Conservation (phyloP, 306 rosid genomes). For the Malus asiatica region DNA sequence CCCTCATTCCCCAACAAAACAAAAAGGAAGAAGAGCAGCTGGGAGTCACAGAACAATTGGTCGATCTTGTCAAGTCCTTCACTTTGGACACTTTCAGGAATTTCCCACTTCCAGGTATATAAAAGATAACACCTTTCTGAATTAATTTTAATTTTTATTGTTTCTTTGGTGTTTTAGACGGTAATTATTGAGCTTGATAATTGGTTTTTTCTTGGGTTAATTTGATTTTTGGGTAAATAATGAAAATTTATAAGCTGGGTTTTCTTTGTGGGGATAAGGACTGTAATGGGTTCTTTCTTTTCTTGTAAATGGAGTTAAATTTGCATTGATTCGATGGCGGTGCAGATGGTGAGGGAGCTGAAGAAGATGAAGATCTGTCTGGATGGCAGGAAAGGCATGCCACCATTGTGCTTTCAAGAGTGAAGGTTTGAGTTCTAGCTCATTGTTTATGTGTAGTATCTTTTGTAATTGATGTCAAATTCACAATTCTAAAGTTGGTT, state of each 20-base stretch:
- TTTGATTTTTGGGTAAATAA: background rate
- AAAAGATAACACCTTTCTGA: background rate
- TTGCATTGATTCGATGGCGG: background rate
- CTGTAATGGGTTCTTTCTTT: background rate
- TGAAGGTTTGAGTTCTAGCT: slow-evolving; percentile 50
- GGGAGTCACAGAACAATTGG: slow-evolving; percentile 59
- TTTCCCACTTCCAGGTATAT: slow-evolving; percentile 62
- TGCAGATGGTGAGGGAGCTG: slow-evolving; percentile 48
- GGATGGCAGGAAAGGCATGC: slow-evolving; percentile 93
- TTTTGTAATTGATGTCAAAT: background rate
- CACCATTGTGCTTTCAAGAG: slow-evolving; percentile 61
- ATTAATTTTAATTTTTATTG: background rate
- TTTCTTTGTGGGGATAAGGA: background rate
- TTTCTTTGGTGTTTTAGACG: background rate
- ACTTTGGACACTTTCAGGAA: slow-evolving; percentile 68
- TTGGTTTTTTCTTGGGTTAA: background rate
- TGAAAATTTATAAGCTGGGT: background rate
- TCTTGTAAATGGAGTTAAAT: background rate
- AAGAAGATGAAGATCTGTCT: slow-evolving; percentile 52
- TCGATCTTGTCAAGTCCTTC: slow-evolving; percentile 55
- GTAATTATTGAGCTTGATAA: background rate
- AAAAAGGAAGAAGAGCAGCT: slow-evolving; percentile 18
- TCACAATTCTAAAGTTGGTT: background rate
- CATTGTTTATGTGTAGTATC: background rate
- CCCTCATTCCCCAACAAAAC: background rate